Evolutionary conservation across 768 basidiomycete genomes (phyloP), one percentile per base, ranked within the genome.

Genomic region (Boletus barrowsii): DNA sequence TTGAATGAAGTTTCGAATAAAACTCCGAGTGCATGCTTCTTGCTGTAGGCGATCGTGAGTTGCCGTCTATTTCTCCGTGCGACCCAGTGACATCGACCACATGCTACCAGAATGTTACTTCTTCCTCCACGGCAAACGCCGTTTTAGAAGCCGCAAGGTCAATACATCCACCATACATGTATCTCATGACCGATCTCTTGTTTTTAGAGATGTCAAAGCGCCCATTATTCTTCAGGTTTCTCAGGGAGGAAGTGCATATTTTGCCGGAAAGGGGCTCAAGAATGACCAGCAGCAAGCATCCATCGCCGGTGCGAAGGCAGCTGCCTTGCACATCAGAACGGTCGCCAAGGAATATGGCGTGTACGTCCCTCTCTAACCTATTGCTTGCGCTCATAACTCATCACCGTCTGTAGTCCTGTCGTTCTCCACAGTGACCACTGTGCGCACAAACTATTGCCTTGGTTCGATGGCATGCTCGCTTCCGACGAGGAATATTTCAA

Each of bases 401-500:
- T 33, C 15, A 10, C 51, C 30, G n/a, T 39, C 18, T 57, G 3
- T 60, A 94, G 92, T 58, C 97, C 97, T 66, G 97, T 99, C 67
- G 82, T 99, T 53, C 79, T 99, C 66, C 96, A 99, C 86, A 88
- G 91, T 57, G 97, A 99, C 74, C 97, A 99, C 79, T 99, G 97
- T 70, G 97, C 97, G 14, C 77, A 96, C 66, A 98, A 99, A 75
- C 90, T 98, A 60, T 84, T 99, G 52, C 95, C 89, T 5, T 99
- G 97, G 97, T 95, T 98, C 73, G 97, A 99, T 72, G 96, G 93
- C 52, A 98, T 99, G 97, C 91, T 98, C 70, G 89, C 84, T 47
- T 96, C 95, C 49, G 88, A 99, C 66, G 90, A 97, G 75, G 89
- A 80, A 18, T 94, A 96, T 79, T 97, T 79, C 82, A 93, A 90